A percentile compares a stretch with the other conserved stretches of the same genome.
These are phyloP conservation scores for Cutaneotrichosporon dermatis DNA, from an alignment of 1,284 basidiomycete genomes.

Conservation along the genomic window DNA sequence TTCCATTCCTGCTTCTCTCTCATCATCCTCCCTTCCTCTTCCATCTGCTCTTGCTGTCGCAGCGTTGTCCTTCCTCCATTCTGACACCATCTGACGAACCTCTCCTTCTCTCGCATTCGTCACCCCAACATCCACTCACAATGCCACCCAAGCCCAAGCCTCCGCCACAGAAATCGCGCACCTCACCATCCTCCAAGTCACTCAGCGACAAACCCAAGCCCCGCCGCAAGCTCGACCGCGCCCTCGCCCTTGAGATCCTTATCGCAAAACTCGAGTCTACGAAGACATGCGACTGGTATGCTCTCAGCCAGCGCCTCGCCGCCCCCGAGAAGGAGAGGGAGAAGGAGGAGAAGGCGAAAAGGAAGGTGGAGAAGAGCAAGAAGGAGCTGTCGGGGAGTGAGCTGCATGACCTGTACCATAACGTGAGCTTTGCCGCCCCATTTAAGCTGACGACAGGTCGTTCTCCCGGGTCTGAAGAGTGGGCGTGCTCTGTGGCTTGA, in stretches of 20 bases:
- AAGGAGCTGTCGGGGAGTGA: conserved; percentile 22
- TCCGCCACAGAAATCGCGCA: not conserved
- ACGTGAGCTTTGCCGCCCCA: too few species aligned
- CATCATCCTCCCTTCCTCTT: not conserved
- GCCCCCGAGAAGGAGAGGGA: not conserved
- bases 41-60: not conserved
- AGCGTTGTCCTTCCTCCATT: not conserved
- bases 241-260: conserved; percentile 25
- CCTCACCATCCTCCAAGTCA: too few species aligned
- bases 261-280: conserved; percentile 29
- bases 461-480: conserved; percentile 27
- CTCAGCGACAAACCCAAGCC: too few species aligned
- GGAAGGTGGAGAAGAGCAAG: conserved; percentile 3
- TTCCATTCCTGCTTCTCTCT: not conserved
- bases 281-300: conserved; percentile 34
- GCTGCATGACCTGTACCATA: conserved; percentile 30
- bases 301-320: conserved; percentile 19
- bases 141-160: not conserved
- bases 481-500: conserved; percentile 26
- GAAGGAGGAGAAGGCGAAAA: not conserved
- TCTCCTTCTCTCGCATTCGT: not conserved
- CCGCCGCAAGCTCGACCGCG: too few species aligned
- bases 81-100: not conserved
- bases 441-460: conserved; percentile 20
- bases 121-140: not conserved